Conservation (phyloP, 345 rosid species). For the Orychophragmus violaceus region DNA sequence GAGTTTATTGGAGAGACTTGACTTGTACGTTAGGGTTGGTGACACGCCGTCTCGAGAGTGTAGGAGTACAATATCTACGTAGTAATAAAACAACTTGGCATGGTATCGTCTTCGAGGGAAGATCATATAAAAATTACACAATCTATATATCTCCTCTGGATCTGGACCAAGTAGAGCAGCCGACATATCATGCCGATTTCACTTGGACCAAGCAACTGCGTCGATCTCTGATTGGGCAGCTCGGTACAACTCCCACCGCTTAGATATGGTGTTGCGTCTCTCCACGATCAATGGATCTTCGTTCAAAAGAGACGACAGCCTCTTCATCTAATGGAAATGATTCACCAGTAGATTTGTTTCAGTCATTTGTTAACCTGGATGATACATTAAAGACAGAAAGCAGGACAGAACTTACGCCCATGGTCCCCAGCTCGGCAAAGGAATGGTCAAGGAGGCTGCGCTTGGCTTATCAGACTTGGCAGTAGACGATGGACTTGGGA, state of each 20-base stretch:
- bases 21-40: too few relatives aligned
- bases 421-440: conserved; percentile 82
- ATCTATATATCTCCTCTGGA: background rate
- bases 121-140: background rate
- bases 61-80: too few relatives aligned
- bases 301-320: conserved; percentile 67
- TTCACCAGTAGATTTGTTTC: background rate
- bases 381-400: background rate
- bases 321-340: conserved; percentile 56
- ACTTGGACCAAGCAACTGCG: conserved; percentile 93
- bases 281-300: conserved; percentile 98
- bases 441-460: too few relatives aligned
- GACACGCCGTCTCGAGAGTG: too few relatives aligned
- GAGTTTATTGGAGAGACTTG: too few relatives aligned
- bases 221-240: conserved; percentile 90
- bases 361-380: background rate
- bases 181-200: background rate
- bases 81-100: background rate
- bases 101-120: background rate
- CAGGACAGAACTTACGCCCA: conserved; percentile 60
- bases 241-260: conserved; percentile 85
- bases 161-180: conserved; percentile 6
- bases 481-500: too few relatives aligned
- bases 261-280: conserved; percentile 69
- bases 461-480: too few relatives aligned